Evolutionary conservation across 306 rosid species (phyloP).

Genomic region (Quercus variabilis): DNA sequence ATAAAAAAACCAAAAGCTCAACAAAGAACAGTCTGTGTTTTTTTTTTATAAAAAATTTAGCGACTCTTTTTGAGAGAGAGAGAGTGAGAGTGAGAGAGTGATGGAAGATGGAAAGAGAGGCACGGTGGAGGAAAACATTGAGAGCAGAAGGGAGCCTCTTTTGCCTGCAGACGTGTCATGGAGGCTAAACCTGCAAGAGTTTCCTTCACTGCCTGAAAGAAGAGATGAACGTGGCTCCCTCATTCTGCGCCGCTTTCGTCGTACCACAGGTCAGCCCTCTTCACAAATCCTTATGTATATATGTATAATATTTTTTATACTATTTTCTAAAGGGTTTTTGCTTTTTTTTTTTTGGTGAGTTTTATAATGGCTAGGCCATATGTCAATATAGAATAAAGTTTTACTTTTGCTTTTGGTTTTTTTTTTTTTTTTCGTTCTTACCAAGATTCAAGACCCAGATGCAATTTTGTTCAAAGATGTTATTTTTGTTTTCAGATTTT

Average conservation of each 20-base stretch:
- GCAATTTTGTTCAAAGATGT: too few species aligned
- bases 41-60: too few species aligned
- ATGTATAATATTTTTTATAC: neutral
- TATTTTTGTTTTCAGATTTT: too few species aligned
- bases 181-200: conserved; percentile 34
- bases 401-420: too few species aligned
- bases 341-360: neutral
- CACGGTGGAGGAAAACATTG: neutral
- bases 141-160: conserved; percentile 16
- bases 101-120: neutral
- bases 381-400: too few species aligned
- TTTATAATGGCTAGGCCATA: too few species aligned
- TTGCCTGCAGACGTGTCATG: conserved; percentile 20
- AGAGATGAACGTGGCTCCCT: neutral
- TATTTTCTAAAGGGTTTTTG: neutral
- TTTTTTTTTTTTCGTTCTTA: too few species aligned
- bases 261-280: conserved; percentile 13
- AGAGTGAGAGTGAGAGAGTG: neutral
- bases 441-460: too few species aligned
- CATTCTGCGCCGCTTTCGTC: conserved; percentile 13
- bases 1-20: too few species aligned
- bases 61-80: neutral
- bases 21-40: neutral
- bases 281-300: neutral
- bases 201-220: neutral